A percentile compares a stretch with the other conserved stretches of the same genome.
phyloP scores from a whole-genome alignment of 345 rosid genomes.

The Raphanus sativus region DNA sequence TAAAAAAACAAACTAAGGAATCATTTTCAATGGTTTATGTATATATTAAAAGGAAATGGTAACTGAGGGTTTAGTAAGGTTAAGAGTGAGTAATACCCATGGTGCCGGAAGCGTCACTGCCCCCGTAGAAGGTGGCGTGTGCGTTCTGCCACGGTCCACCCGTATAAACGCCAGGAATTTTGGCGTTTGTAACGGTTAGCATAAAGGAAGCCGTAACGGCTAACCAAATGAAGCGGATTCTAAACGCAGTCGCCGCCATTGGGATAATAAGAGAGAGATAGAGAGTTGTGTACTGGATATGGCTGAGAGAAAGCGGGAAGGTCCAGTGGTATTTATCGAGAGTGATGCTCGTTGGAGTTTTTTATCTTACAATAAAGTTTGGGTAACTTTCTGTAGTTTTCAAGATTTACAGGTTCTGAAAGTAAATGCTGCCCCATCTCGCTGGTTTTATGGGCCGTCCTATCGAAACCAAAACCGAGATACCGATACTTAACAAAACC shows the following conservation, averaged over 20 bases:
- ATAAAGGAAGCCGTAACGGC: constrained; percentile 27
- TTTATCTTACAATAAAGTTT: not conserved
- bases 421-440: not conserved
- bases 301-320: constrained; percentile 24
- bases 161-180: constrained; percentile 67
- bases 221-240: constrained; percentile 30
- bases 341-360: not conserved
- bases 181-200: constrained; percentile 47
- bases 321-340: constrained; percentile 29
- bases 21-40: not conserved
- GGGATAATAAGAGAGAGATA: not conserved
- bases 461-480: not conserved
- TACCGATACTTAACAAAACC: not conserved
- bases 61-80: not conserved
- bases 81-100: constrained; percentile 54
- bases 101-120: constrained; percentile 85
- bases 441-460: not conserved
- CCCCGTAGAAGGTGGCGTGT: constrained; percentile 91
- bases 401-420: not conserved
- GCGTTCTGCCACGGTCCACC: constrained; percentile 74
- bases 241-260: constrained; percentile 34
- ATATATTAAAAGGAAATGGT: not conserved
- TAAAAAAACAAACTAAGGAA: not conserved
- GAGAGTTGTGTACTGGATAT: constrained; percentile 23
- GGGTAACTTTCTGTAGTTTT: not conserved